These are phyloP conservation scores for Dendrobium chrysotoxum DNA, from an alignment of 106 monocot genomes.

Conservation along the genomic window DNA sequence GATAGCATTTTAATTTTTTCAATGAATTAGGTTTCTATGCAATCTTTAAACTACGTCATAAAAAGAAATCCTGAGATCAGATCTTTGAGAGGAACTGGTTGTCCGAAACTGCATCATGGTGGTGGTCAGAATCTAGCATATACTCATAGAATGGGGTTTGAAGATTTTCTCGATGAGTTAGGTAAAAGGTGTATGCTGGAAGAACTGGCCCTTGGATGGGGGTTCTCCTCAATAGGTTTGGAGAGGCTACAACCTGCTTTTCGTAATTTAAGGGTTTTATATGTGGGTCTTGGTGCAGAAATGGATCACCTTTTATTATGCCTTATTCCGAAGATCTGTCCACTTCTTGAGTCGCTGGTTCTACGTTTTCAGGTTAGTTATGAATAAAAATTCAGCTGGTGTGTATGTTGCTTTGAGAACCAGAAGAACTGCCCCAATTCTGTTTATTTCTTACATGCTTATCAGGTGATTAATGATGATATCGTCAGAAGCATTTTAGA, in stretches of 20 bases:
- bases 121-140: background rate
- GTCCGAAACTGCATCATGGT: conserved; percentile 26
- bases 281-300: conserved; percentile 57
- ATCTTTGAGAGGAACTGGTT: conserved; percentile 50
- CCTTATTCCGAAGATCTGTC: conserved; percentile 43
- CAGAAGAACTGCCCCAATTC: too few relatives aligned
- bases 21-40: conserved; percentile 39
- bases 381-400: background rate
- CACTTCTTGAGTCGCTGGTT: conserved; percentile 46
- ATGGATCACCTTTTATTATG: conserved; percentile 25
- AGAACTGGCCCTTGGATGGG: conserved; percentile 78
- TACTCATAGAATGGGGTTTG: conserved; percentile 1
- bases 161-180: conserved; percentile 28
- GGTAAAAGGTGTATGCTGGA: conserved; percentile 31
- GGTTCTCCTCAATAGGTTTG: conserved; percentile 38
- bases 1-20: background rate
- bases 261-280: conserved; percentile 35
- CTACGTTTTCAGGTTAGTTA: conserved; percentile 64
- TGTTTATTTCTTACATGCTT: background rate
- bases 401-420: too few relatives aligned
- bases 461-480: conserved; percentile 56
- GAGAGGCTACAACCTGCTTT: conserved; percentile 26
- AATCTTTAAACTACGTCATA: conserved; percentile 35
- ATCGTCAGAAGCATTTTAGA: conserved; percentile 39
- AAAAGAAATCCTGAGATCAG: conserved; percentile 39